A percentile compares a stretch with the other conserved stretches of the same genome.
These are phyloP conservation scores for Crithidia bombi DNA, from an alignment of 208 protist genomes.

Conservation along the genomic window DNA sequence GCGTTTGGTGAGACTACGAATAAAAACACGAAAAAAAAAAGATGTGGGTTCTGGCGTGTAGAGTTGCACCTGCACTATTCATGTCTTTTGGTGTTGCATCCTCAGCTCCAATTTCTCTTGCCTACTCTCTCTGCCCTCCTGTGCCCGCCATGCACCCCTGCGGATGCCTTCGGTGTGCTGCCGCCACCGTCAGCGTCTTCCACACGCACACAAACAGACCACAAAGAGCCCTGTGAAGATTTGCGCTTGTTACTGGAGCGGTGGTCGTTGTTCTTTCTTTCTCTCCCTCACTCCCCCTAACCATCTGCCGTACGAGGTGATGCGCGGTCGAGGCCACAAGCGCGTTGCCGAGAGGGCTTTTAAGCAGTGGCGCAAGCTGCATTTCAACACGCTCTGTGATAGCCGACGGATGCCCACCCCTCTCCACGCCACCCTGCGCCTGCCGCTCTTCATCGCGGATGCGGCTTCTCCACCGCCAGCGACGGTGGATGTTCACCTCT, in stretches of 20 bases:
- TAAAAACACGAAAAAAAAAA: no score
- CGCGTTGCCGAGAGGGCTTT: conserved; percentile 12
- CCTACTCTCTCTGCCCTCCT: no score
- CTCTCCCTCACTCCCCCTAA: not conserved
- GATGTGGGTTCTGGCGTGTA: no score
- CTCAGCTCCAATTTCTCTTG: no score
- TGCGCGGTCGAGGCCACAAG: conserved; percentile 19
- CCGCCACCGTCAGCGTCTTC: no score
- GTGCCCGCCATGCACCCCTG: no score
- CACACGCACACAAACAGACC: no score
- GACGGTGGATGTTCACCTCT: conserved; percentile 9
- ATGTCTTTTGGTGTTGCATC: no score
- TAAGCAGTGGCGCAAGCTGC: conserved; percentile 23
- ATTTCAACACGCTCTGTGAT: conserved; percentile 16
- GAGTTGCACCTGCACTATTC: no score
- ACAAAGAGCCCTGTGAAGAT: no score
- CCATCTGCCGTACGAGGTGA: not conserved
- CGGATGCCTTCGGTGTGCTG: no score
- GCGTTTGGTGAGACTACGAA: no score
- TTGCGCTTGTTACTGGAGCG: not conserved
- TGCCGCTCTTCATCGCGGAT: conserved; percentile 9
- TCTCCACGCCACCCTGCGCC: conserved; percentile 15
- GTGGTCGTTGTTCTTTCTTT: not conserved
- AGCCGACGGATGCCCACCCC: conserved; percentile 17
- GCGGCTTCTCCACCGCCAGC: not conserved